Conservation (phyloP, 2,329 filamentous ascomycete species). For the Pyricularia grisea region DNA sequence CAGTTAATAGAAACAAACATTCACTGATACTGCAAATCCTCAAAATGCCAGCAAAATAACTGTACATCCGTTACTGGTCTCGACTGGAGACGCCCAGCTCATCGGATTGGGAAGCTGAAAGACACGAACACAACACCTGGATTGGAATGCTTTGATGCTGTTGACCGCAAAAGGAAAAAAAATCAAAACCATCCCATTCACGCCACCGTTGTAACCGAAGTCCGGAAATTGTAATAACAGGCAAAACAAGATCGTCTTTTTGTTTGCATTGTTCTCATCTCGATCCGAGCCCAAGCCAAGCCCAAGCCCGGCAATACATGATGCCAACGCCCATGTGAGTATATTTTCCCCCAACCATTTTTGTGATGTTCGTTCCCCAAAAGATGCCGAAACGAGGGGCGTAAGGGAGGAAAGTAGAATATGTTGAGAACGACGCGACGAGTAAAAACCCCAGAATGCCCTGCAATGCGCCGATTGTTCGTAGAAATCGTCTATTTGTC, state of each 20-base stretch:
- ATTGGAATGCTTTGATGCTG: slow-evolving; percentile 23
- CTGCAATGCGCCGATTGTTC: slow-evolving; percentile 4
- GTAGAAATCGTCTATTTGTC: slow-evolving; percentile 59
- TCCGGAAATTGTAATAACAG: slow-evolving; percentile 9
- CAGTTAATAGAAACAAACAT: neutral
- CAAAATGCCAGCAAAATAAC: neutral
- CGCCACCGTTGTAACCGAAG: slow-evolving; percentile 16
- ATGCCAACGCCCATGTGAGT: slow-evolving; percentile 1
- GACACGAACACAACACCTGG: slow-evolving; percentile 6
- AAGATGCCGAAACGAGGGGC: slow-evolving; percentile 8
- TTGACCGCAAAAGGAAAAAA: slow-evolving; percentile 10
- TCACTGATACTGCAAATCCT: neutral
- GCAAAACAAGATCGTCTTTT: slow-evolving; percentile 2
- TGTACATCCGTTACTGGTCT: neutral
- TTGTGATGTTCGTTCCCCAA: slow-evolving; percentile 3
- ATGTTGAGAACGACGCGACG: slow-evolving; percentile 10
- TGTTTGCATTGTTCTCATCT: slow-evolving; percentile 1
- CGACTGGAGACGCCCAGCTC: neutral
- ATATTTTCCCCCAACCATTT: neutral
- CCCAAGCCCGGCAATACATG: slow-evolving; percentile 1
- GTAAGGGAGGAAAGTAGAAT: neutral
- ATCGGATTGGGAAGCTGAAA: neutral
- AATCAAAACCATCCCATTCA: slow-evolving; percentile 22
- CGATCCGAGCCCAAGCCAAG: slow-evolving; percentile 4
- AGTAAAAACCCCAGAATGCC: slow-evolving; percentile 16